Evolutionary conservation across 371 early-diverging fungal species (phyloP).

Genomic region (Saksenaea vasiformis): DNA sequence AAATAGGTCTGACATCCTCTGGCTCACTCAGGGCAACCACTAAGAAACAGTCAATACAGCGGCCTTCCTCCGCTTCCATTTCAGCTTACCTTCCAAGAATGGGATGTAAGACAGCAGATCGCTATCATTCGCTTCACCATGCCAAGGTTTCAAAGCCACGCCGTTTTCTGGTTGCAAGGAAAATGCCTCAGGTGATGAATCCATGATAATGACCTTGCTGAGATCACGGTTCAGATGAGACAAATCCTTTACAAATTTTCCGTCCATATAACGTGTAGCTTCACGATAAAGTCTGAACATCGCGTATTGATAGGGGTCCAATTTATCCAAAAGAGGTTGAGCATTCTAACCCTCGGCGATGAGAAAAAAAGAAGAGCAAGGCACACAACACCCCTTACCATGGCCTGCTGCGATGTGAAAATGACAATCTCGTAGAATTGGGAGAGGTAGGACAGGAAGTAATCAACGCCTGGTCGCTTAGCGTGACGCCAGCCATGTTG

Average conservation of each 20-base stretch:
- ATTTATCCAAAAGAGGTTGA: constrained; percentile 76
- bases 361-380: neutral
- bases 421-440: constrained; percentile 92
- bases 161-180: constrained; percentile 89
- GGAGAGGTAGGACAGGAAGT: constrained; percentile 84
- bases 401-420: constrained; percentile 77
- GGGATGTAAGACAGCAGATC: constrained; percentile 81
- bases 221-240: constrained; percentile 88
- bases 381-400: constrained; percentile 32
- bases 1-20: constrained; percentile 69
- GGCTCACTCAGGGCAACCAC: constrained; percentile 69
- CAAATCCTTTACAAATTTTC: constrained; percentile 88
- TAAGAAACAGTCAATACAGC: constrained; percentile 12
- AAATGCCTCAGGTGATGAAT: constrained; percentile 76
- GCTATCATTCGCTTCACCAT: constrained; percentile 76
- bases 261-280: constrained; percentile 78
- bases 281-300: constrained; percentile 87
- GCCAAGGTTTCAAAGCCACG: constrained; percentile 79
- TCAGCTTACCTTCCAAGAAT: constrained; percentile 75
- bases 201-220: constrained; percentile 87
- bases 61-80: neutral
- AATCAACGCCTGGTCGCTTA: constrained; percentile 91
- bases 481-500: constrained; percentile 91
- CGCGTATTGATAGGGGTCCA: constrained; percentile 84
- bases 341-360: constrained; percentile 55